Evolutionary conservation across 176 grass and related monocot species (phyloP).

Genomic region (Poa annua): DNA sequence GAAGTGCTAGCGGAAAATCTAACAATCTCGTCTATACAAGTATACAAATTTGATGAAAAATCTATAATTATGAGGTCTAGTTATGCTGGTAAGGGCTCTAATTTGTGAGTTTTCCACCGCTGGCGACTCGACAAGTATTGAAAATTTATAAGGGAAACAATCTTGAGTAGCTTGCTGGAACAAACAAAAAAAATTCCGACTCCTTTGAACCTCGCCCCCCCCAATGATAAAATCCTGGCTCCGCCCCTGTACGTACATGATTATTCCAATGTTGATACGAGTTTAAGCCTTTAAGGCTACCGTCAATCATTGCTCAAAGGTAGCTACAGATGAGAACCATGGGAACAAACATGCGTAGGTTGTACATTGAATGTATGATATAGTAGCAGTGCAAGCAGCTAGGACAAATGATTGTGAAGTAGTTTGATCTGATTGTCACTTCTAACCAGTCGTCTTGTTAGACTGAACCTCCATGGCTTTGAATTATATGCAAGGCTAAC

Average conservation of each 20-base stretch:
- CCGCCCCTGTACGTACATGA: not conserved
- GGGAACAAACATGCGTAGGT: not conserved
- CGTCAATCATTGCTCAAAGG: conserved; percentile 26
- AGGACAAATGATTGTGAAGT: conserved; percentile 45
- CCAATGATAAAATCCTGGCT: too few relatives aligned
- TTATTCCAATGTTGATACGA: not conserved
- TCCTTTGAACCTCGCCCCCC: too few relatives aligned
- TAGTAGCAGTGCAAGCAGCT: conserved; percentile 5
- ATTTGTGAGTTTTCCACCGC: too few relatives aligned
- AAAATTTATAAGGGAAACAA: too few relatives aligned
- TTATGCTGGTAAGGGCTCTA: too few relatives aligned
- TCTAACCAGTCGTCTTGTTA: conserved; percentile 15
- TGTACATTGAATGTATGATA: not conserved
- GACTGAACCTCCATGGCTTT: not conserved
- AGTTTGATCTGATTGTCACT: conserved; percentile 20
- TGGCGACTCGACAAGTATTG: too few relatives aligned
- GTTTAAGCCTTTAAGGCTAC: not conserved
- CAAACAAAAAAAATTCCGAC: too few relatives aligned
- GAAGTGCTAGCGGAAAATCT: too few relatives aligned
- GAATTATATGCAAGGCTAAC: not conserved
- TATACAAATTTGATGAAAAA: too few relatives aligned
- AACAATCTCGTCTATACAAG: too few relatives aligned
- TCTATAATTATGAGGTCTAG: too few relatives aligned
- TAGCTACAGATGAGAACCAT: conserved; percentile 4
- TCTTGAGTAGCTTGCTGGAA: too few relatives aligned